Base-by-base conservation (phyloP, 129 eudicot species). In the Oenanthe sinensis region DNA sequence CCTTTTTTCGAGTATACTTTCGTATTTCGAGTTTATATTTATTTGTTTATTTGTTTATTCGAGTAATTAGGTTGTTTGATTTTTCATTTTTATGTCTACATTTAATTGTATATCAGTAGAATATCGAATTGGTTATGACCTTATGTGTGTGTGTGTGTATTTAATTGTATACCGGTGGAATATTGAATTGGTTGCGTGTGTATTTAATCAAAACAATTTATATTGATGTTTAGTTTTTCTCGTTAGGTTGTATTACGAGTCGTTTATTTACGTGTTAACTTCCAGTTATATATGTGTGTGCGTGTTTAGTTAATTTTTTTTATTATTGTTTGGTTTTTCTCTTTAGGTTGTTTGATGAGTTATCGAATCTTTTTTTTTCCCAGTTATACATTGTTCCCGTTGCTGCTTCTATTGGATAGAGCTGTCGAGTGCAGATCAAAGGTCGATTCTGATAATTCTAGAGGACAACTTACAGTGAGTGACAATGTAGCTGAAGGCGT, bases 381-480 rank as follows among this genome's bases (percentile, higher is more conserved):
- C 90, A 95, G 98, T 84, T 95, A 91, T 78, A 83, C 91, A 8
- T 80, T 91, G 89, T 90, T 95, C 65, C 98, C 97, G 2, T 76
- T 91, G 86, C 87, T 95, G 88, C 94, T 95, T 85, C 86, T 91
- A 73, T 80, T 88, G 80, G 98, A 95, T 87, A 93, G 91, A 60
- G 96, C 97, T 42, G 92, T 90, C 33, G 74, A 84, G 49, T 83
- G 86, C 83, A 88, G 97, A 82, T 87, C 71, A 47, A 87, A 87
- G 43, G 77, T 40, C 5, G 74, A 85, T 55, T 19, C 79, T 30
- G 30, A 75, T 76, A 80, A 78, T 73, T 80, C 70, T 8, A 80
- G 68, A 76, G 68, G 44, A 17, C 81, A 86, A 42, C 80, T 63
- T 80, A 85, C 81, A 86, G 85, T 95, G 71, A 84, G 96, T 85